Evolutionary conservation across 148 eudicot genomes (phyloP).

Genomic region (Vaccinium darrowii): DNA sequence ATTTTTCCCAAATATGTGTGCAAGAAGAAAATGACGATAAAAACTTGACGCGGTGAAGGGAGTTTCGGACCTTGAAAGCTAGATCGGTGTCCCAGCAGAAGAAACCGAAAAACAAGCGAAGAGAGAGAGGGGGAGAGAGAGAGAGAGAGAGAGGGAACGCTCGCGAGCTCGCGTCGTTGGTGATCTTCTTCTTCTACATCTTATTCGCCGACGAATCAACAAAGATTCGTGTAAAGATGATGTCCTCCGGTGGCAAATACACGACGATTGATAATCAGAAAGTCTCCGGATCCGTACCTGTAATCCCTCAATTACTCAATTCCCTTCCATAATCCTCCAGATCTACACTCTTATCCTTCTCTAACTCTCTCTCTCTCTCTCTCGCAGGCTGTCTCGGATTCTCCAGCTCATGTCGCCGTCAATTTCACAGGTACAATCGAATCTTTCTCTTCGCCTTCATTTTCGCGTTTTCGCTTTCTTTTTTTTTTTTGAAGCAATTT

Average conservation of each 20-base stretch:
- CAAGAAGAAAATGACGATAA: background rate
- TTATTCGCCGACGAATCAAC: background rate
- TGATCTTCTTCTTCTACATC: background rate
- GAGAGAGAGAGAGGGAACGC: background rate
- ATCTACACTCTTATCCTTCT: background rate
- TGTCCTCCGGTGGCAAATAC: slow-evolving; percentile 38
- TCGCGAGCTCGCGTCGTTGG: background rate
- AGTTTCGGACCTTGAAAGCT: background rate
- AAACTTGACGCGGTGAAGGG: background rate
- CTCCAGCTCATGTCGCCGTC: background rate
- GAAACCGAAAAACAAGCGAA: slow-evolving; percentile 8
- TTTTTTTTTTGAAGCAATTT: background rate
- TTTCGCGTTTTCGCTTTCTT: background rate
- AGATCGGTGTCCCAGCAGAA: slow-evolving; percentile 10
- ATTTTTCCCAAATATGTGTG: background rate
- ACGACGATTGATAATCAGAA: slow-evolving; percentile 44
- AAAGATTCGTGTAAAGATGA: slow-evolving; percentile 34
- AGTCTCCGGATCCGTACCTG: slow-evolving; percentile 62
- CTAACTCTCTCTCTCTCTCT: background rate
- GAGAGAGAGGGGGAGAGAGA: background rate
- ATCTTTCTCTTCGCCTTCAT: too few species aligned
- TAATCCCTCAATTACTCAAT: slow-evolving; percentile 9
- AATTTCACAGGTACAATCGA: slow-evolving; percentile 43
- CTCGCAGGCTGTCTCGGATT: background rate
- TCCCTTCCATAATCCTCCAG: background rate